These are phyloP conservation scores for Pseudocercospora pini-densiflorae DNA, from an alignment of 2,329 filamentous ascomycete genomes.

Conservation along the genomic window DNA sequence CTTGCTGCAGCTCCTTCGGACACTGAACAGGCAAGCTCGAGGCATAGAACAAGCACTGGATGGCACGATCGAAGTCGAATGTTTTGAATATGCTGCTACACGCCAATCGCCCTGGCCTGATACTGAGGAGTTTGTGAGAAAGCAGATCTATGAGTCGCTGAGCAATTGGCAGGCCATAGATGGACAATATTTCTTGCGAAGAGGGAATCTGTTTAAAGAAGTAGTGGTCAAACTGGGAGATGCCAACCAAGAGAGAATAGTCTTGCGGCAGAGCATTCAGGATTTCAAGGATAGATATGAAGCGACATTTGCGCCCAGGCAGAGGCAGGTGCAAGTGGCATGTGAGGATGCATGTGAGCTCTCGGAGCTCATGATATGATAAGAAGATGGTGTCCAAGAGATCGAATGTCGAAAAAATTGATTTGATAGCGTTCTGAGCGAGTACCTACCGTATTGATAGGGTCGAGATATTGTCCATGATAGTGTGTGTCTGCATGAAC, in stretches of 20 bases:
- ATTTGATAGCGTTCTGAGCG: conserved; percentile 5
- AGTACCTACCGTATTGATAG: not conserved
- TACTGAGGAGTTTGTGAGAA: conserved; percentile 34
- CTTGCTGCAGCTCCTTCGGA: conserved; percentile 13
- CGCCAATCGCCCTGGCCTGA: conserved; percentile 25
- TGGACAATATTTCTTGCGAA: conserved; percentile 53
- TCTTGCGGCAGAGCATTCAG: conserved; percentile 15
- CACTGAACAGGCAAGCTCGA: conserved; percentile 8
- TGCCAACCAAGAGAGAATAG: conserved; percentile 23
- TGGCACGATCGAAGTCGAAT: not conserved
- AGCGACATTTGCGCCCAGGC: conserved; percentile 13
- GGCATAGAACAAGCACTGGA: conserved; percentile 13
- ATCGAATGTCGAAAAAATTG: not conserved
- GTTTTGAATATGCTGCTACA: not conserved
- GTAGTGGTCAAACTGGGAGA: conserved; percentile 45
- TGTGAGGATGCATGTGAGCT: conserved; percentile 6
- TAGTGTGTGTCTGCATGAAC: not conserved
- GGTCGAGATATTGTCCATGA: not conserved
- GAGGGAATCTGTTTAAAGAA: conserved; percentile 51
- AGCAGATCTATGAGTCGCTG: conserved; percentile 51
- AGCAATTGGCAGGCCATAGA: conserved; percentile 52
- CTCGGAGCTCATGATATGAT: conserved; percentile 9
- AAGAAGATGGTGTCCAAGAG: not conserved
- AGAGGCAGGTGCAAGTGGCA: not conserved
- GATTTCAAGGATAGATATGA: conserved; percentile 18